These are phyloP conservation scores for Beauveria australis DNA, from an alignment of 2,329 filamentous ascomycete species.

Conservation along the genomic window DNA sequence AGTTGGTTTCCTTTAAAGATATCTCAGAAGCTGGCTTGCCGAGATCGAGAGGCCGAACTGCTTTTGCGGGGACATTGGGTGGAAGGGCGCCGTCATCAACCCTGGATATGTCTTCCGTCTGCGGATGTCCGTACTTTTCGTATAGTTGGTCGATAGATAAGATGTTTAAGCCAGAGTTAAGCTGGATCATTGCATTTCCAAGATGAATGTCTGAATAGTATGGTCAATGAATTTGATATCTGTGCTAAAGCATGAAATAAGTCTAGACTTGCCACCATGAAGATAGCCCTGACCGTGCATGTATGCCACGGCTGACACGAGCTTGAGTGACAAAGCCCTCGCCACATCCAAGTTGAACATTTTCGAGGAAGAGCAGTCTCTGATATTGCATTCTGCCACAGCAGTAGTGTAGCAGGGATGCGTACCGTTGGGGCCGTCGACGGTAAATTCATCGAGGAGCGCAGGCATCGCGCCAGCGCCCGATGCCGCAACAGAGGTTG, in stretches of 20 bases:
- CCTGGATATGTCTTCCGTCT: conserved; percentile 19
- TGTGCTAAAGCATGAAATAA: conserved; percentile 18
- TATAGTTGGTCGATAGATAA: conserved; percentile 25
- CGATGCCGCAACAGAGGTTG: neutral
- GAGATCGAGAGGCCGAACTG: conserved; percentile 16
- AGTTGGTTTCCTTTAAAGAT: conserved; percentile 19
- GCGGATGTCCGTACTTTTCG: conserved; percentile 21
- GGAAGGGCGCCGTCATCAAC: conserved; percentile 18
- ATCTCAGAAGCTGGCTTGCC: conserved; percentile 22
- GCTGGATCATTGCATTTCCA: conserved; percentile 15
- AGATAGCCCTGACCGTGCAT: conserved; percentile 19
- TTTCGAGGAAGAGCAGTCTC: conserved; percentile 8
- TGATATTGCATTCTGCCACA: conserved; percentile 16
- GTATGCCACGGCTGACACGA: conserved; percentile 19
- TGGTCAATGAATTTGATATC: conserved; percentile 12
- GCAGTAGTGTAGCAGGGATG: conserved; percentile 16
- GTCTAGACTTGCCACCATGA: conserved; percentile 21
- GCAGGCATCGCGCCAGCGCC: neutral
- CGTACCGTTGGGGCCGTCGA: conserved; percentile 16
- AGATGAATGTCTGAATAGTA: conserved; percentile 19
- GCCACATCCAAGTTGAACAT: conserved; percentile 16
- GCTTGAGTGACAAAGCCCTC: conserved; percentile 15
- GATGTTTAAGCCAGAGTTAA: conserved; percentile 13
- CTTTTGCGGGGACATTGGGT: conserved; percentile 20
- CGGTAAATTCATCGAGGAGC: conserved; percentile 15